Conservation (phyloP, 2,329 filamentous ascomycete genomes). For the Cladophialophora yegresii region DNA sequence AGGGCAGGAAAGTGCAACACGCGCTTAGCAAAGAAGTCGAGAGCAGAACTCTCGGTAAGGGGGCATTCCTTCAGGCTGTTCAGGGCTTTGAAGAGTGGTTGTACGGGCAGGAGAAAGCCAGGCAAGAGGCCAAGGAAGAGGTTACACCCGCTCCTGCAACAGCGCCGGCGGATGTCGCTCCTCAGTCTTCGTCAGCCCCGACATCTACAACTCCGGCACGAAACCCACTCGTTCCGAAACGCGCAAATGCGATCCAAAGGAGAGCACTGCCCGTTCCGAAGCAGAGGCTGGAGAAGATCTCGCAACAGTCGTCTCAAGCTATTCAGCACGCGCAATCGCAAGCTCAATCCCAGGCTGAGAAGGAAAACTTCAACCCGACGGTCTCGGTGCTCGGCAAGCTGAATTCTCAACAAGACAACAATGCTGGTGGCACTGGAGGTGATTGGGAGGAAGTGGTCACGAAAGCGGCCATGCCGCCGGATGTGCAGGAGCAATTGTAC, state of each 20-base stretch:
- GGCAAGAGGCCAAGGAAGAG: conserved; percentile 15
- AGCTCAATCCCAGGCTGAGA: conserved; percentile 15
- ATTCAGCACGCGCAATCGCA: not conserved
- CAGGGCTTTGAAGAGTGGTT: conserved; percentile 36
- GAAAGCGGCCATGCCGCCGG: conserved; percentile 34
- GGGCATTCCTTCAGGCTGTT: conserved; percentile 34
- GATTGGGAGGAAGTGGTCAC: conserved; percentile 3
- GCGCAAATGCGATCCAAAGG: conserved; percentile 31
- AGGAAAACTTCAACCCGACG: conserved; percentile 32
- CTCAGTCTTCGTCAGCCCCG: not conserved
- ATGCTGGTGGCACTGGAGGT: conserved; percentile 1
- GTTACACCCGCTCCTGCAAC: not conserved
- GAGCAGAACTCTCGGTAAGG: conserved; percentile 32
- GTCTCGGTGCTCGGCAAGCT: conserved; percentile 16
- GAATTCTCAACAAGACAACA: conserved; percentile 2
- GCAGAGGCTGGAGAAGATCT: conserved; percentile 28
- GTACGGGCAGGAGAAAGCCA: conserved; percentile 24
- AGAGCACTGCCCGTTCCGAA: conserved; percentile 34
- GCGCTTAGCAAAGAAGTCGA: conserved; percentile 36
- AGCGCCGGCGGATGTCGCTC: not conserved
- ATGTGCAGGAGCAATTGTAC: conserved; percentile 37
- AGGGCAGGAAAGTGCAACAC: conserved; percentile 34
- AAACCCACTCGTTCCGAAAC: conserved; percentile 34
- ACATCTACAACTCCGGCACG: conserved; percentile 7
- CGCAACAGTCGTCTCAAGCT: not conserved